phyloP scores from a whole-genome alignment of 306 rosid species.

The Purshia tridentata region DNA sequence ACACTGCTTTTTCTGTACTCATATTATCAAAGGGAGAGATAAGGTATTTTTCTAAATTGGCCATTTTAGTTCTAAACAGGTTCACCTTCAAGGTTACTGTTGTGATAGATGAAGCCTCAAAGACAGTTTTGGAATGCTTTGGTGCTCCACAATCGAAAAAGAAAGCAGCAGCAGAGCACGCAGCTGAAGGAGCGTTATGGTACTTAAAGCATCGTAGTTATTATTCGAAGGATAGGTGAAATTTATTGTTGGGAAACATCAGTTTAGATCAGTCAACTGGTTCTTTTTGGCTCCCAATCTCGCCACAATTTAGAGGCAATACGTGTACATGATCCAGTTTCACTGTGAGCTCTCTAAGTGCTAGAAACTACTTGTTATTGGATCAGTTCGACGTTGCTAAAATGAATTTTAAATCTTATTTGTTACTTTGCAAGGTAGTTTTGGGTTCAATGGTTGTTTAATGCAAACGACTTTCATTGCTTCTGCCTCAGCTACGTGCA shows the following conservation, averaged over 20 bases:
- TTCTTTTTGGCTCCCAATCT: neutral
- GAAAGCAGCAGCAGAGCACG: constrained; percentile 61
- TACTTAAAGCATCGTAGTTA: constrained; percentile 41
- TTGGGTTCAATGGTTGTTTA: too few species aligned
- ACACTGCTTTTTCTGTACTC: neutral
- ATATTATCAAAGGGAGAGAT: too few species aligned
- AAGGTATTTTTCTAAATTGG: too few species aligned
- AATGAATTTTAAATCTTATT: too few species aligned
- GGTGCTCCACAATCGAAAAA: constrained; percentile 50
- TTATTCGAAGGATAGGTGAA: constrained; percentile 21
- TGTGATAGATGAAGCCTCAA: constrained; percentile 33
- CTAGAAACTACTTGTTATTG: neutral
- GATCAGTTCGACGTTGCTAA: neutral
- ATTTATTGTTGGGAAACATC: neutral
- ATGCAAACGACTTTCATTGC: too few species aligned
- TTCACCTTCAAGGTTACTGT: constrained; percentile 58
- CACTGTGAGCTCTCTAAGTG: neutral
- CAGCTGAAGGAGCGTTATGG: constrained; percentile 72
- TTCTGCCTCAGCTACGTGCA: too few species aligned
- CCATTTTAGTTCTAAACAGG: constrained; percentile 30
- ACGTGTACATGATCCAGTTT: neutral
- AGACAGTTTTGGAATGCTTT: constrained; percentile 46
- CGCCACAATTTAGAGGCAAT: neutral
- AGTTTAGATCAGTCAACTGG: neutral
- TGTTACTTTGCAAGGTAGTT: too few species aligned